Base-by-base conservation (phyloP, 1,284 basidiomycete species). In the Tylopilus sp. region DNA sequence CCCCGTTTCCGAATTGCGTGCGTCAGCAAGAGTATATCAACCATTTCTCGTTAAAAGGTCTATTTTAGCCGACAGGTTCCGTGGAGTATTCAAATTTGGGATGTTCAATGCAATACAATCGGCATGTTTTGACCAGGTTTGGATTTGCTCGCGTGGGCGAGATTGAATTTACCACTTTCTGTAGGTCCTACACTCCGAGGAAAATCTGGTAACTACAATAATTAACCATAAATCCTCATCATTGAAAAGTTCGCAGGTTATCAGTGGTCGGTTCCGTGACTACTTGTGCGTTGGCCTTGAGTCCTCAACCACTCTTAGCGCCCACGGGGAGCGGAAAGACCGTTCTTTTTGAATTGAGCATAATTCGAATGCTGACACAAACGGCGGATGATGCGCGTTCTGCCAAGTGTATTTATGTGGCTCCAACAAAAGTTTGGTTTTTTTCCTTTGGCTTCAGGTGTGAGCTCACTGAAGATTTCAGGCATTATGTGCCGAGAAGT, bases 271-370 rank as follows among this genome's bases (percentile, higher is more conserved):
- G 72, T 57, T 51, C 19, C 36, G n/a, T 42, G 29, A 42, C 40
- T 25, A 42, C 40, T 25, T 51, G 34, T 7, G 36, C 25, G 44
- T 28, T 11, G 34, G 35, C 19, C 19, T 44, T 37, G 16, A 49
- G 57, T 41, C 52, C 36, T 47, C 34, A 44, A 44, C 47, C n/a
- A 42, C 29, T 29, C 35, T 25, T 61, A 86, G 93, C 94, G 1
- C 93, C 93, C 0, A 97, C 93, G 7, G 91, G 93, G 21, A 89
- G 91, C 40, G 94, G 94, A 23, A 97, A 97, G 70, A 94, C 95
- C 0, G 92, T 89, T 1, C 70, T 98, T 7, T 99, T 99, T 58
- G 96, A 99, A 65, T 72, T 99, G 11, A 83, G 90, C 0, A 87
- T 97, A 43, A 81, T 98, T 43, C 81, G 81, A 28, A 80, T 93